Evolutionary conservation across 1,284 basidiomycete genomes (phyloP).

Genomic region (Exobasidium rhododendri): DNA sequence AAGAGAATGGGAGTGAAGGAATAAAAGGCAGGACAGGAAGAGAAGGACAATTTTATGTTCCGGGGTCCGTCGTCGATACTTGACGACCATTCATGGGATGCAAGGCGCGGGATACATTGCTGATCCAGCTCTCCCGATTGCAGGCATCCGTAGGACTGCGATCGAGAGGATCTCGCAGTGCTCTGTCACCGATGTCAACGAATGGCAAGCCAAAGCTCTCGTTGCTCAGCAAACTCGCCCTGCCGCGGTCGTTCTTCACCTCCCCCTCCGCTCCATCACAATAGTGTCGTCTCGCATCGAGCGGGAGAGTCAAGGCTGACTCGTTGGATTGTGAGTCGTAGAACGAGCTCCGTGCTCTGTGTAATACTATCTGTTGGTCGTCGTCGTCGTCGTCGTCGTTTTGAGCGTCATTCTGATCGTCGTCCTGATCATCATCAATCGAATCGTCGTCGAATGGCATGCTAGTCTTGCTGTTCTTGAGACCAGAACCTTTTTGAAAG

Average conservation of each 20-base stretch:
- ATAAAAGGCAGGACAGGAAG: background rate
- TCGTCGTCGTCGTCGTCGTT: background rate
- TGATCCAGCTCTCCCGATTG: background rate
- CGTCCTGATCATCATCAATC: background rate
- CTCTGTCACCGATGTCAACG: background rate
- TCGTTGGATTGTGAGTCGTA: background rate
- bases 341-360: background rate
- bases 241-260: too few species aligned
- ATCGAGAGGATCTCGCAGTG: background rate
- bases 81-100: background rate
- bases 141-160: background rate
- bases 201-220: background rate
- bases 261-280: background rate
- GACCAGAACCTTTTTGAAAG: background rate
- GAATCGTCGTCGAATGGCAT: background rate
- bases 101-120: background rate
- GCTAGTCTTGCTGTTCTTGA: background rate
- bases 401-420: background rate
- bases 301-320: background rate
- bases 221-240: background rate
- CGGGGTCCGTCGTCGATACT: background rate
- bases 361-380: background rate
- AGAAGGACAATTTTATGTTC: background rate
- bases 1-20: background rate
- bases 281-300: background rate